Evolutionary conservation across 257 asterid species (phyloP), one percentile per base, ranked within the genome.

Genomic region (Lantana camara): DNA sequence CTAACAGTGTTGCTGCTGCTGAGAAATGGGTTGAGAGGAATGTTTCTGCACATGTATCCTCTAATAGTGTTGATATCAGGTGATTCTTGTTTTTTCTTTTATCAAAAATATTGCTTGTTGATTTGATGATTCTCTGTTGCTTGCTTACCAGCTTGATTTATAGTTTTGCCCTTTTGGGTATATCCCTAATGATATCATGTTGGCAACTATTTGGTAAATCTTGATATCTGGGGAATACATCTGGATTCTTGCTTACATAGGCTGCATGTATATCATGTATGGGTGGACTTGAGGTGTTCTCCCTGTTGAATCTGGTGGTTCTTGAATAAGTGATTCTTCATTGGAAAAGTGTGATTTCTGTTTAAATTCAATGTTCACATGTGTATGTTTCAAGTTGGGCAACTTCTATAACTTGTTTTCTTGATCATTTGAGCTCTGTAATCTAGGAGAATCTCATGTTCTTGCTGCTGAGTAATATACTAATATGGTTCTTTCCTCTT

Each of bases 1-100:
- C 98, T 24, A 63, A 30, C 19, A 83, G 85, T 61, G 70, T 89
- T 35, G 75, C 50, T 27, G 97, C 95, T 71, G 98, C 98, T 66
- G 97, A 89, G 69, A 82, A 52, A 65, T 92, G 98, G 98, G 98
- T 92, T 17, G 80, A 57, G 57, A 78, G 63, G 82, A 92, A 92
- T 67, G 86, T 92, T 19, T 92, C 97, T 74, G 75, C 88, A 0
- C 81, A 79, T 60, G 73, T 92, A 23, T 82, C 97, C 5, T 77
- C 97, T 22, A 80, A 77, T 55, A 80, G 79, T 72, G 96, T 92
- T 41, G 93, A 89, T 38, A 89, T 92, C 81, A 89, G 90, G 98
- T 91, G 37, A 60, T n/a, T 44, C 15, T 13, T 17, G 44, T 41
- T 37, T 30, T 30, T 21, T 56, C 29, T 13, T 44, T 8, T 24